Percentiles rank a stretch among this genome's conserved stretches.
Conservation (phyloP, 208 protist genomes). For the Trypanosoma brucei region DNA sequence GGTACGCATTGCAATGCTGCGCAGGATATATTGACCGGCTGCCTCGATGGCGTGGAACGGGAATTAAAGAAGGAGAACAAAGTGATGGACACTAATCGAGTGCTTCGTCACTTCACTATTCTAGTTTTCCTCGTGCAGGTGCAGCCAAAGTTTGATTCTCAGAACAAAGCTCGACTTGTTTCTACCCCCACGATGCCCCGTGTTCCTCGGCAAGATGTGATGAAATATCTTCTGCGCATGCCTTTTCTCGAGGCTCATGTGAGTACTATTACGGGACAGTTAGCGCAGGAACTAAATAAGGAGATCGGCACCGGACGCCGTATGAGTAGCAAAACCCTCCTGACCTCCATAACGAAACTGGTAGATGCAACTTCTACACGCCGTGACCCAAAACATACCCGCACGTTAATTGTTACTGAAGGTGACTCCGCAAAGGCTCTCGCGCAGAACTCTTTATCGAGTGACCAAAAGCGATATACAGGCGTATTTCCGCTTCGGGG, state of each 20-base stretch:
- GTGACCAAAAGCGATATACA: conserved; percentile 94
- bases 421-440: conserved; percentile 98
- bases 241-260: conserved; percentile 79
- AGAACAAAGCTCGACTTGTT: conserved; percentile 99
- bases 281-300: conserved; percentile 75
- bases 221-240: conserved; percentile 77
- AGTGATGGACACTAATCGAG: conserved; percentile 91
- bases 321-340: conserved; percentile 67
- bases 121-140: conserved; percentile 98
- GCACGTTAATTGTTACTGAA: conserved; percentile 98
- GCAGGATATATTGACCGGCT: conserved; percentile 74
- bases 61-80: conserved; percentile 81
- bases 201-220: conserved; percentile 85
- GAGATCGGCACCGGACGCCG: conserved; percentile 71
- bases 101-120: conserved; percentile 95
- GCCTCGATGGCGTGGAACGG: conserved; percentile 53
- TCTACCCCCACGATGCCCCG: conserved; percentile 77
- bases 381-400: conserved; percentile 71
- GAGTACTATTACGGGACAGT: conserved; percentile 59
- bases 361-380: conserved; percentile 87
- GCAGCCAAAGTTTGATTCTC: conserved; percentile 99
- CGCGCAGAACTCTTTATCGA: conserved; percentile 94
- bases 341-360: conserved; percentile 97
- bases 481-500: conserved; percentile 98
- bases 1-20: conserved; percentile 98